Evolutionary conservation across 352 stramenopile species (phyloP).

Genomic region (Phytophthora melonis): DNA sequence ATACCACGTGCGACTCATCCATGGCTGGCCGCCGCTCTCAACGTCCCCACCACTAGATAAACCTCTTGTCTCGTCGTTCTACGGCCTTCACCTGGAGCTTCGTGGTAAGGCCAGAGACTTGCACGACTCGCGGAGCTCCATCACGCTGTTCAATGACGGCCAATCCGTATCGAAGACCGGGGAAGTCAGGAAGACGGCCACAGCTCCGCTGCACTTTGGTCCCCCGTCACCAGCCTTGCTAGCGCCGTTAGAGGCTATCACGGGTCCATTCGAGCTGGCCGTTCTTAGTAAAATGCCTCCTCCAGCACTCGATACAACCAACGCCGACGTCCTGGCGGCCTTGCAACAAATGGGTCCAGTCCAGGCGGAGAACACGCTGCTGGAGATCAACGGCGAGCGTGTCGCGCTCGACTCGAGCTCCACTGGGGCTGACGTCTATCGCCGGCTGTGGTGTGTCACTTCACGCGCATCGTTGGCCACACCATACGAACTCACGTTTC

Average conservation of each 20-base stretch:
- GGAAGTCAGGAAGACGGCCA: conserved; percentile 7
- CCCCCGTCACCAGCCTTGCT: conserved; percentile 11
- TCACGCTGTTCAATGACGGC: conserved; percentile 25
- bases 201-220: conserved; percentile 17
- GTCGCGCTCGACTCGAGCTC: conserved; percentile 37
- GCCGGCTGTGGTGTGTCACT: conserved; percentile 38
- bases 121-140: conserved; percentile 11
- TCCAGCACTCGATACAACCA: conserved; percentile 12
- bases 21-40: conserved; percentile 31
- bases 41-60: conserved; percentile 17
- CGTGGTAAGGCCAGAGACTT: conserved; percentile 17
- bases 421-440: conserved; percentile 44
- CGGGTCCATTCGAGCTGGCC: conserved; percentile 43
- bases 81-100: conserved; percentile 58
- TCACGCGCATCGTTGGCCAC: conserved; percentile 45
- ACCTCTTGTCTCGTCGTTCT: conserved; percentile 44
- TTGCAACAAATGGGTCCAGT: conserved; percentile 51
- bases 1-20: conserved; percentile 53
- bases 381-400: conserved; percentile 59
- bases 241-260: conserved; percentile 29
- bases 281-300: conserved; percentile 39
- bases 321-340: conserved; percentile 27
- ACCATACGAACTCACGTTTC: conserved; percentile 61
- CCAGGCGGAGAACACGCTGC: conserved; percentile 51
- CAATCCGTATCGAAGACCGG: conserved; percentile 13